Evolutionary conservation across 2,329 filamentous ascomycete species (phyloP), one percentile per base, ranked within the genome.

Genomic region (Madurella fahalii): DNA sequence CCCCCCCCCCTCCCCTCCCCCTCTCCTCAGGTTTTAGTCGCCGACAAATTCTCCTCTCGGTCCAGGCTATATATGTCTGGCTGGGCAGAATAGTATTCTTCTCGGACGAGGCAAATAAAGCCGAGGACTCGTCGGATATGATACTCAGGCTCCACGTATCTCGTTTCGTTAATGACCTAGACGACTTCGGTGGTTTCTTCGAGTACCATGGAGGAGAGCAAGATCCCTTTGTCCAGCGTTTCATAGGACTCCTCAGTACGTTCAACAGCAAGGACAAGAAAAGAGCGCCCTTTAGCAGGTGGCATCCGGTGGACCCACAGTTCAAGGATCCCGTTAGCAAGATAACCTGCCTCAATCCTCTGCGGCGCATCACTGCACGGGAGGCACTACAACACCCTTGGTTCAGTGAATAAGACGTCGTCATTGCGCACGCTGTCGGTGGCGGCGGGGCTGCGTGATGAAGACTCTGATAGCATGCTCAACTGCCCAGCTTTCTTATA

Each of bases 41-140:
- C 31, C 9, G 17, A 50, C 18, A 9, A 15, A 20, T 41, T 32
- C n/a, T 31, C 45, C 40, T 42, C 25, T 37, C 2, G 34, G n/a
- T 25, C 20, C 25, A 55, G 53, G 53, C 53, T 16, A 55, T 55
- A 32, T 51, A 47, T 32, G 31, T 51, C 39, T 55, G 53, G 53
- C 30, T 48, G 4, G 13, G 40, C 18, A 39, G 30, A 9, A 55
- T 55, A 43, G 43, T 44, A 1, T 55, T 51, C 40, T 55, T 43
- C 40, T 55, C 48, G 15, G 43, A 51, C 7, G 48, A 51, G 37
- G 53, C 52, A 44, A 54, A 50, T 16, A 7, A 37, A n/a, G 52
- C 52, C 9, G 52, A 50, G 17, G 52, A 54, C 18, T 18, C 41
- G 17, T 46, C 52, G 15, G 42, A 50, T n/a, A 46, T 54, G 42